phyloP scores from a whole-genome alignment of 805 yeast species.

The Alloascoidea africana region DNA sequence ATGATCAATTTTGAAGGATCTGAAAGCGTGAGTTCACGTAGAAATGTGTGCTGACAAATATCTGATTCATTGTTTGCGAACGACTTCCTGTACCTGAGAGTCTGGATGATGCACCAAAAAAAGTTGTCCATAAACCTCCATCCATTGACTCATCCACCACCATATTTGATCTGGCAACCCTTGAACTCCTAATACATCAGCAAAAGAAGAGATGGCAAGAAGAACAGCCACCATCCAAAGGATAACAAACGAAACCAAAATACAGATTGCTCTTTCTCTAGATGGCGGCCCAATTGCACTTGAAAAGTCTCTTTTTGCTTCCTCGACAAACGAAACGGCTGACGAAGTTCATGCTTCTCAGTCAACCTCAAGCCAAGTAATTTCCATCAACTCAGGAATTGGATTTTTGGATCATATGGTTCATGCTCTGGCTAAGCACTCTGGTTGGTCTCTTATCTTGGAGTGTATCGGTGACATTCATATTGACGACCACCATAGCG shows the following conservation, averaged over 20 bases:
- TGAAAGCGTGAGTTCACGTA: no score
- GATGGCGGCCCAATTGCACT: slow-evolving; percentile 74
- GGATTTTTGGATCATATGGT: slow-evolving; percentile 97
- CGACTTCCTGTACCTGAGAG: no score
- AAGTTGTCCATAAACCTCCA: no score
- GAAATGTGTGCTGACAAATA: no score
- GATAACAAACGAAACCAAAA: slow-evolving; percentile 85
- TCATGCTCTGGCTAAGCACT: slow-evolving; percentile 91
- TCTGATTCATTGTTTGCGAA: no score
- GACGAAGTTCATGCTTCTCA: slow-evolving; percentile 47
- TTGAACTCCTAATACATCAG: no score
- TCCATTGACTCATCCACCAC: no score
- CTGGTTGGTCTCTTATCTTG: slow-evolving; percentile 87
- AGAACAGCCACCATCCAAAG: slow-evolving; percentile 39
- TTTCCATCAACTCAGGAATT: slow-evolving; percentile 77
- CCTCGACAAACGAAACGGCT: slow-evolving; percentile 16
- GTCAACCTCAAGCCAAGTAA: slow-evolving; percentile 52
- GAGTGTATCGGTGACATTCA: slow-evolving; percentile 91
- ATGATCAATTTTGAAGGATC: no score
- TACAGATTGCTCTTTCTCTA: slow-evolving; percentile 68
- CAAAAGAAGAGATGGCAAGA: no score
- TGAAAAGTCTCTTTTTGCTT: slow-evolving; percentile 37
- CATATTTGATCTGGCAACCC: no score
- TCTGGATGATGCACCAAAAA: no score
- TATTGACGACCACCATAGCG: slow-evolving; percentile 94